Evolutionary conservation across 768 basidiomycete species (phyloP).

Genomic region (Amanita rimosa): DNA sequence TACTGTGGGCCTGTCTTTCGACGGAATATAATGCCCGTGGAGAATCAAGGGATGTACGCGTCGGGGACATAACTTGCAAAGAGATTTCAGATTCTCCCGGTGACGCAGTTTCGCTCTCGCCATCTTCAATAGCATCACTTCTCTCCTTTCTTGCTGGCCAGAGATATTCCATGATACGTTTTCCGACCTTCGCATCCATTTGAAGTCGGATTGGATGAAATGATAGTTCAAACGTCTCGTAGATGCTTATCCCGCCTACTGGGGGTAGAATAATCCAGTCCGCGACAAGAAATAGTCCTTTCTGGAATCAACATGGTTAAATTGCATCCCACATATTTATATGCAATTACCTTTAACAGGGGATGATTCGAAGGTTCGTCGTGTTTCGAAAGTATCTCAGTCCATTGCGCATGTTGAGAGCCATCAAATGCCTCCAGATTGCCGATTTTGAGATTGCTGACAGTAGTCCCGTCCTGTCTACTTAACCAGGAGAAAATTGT

Average conservation of each 20-base stretch:
- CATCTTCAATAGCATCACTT: slow-evolving; percentile 14
- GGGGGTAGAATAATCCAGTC: slow-evolving; percentile 81
- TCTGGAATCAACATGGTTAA: slow-evolving; percentile 23
- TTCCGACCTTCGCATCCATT: slow-evolving; percentile 74
- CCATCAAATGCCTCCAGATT: slow-evolving; percentile 84
- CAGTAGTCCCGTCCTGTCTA: slow-evolving; percentile 80
- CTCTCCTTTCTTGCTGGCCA: slow-evolving; percentile 57
- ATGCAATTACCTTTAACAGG: slow-evolving; percentile 47
- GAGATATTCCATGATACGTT: slow-evolving; percentile 78
- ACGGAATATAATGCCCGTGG: slow-evolving; percentile 23
- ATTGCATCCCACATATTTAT: neutral
- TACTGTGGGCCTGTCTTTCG: slow-evolving; percentile 3
- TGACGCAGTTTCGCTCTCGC: slow-evolving; percentile 8
- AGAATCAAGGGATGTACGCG: slow-evolving; percentile 41
- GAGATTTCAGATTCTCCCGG: slow-evolving; percentile 8
- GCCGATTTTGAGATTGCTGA: slow-evolving; percentile 62
- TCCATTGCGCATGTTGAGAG: slow-evolving; percentile 69
- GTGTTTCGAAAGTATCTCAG: slow-evolving; percentile 79
- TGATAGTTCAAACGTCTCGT: slow-evolving; percentile 69
- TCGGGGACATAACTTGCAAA: neutral
- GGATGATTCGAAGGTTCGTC: slow-evolving; percentile 62
- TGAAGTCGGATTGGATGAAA: slow-evolving; percentile 83
- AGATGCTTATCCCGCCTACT: slow-evolving; percentile 88
- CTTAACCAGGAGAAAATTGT: slow-evolving; percentile 77
- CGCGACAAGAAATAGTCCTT: slow-evolving; percentile 61